Evolutionary conservation across 768 basidiomycete genomes (phyloP).

Genomic region (Tricholoma sp.): DNA sequence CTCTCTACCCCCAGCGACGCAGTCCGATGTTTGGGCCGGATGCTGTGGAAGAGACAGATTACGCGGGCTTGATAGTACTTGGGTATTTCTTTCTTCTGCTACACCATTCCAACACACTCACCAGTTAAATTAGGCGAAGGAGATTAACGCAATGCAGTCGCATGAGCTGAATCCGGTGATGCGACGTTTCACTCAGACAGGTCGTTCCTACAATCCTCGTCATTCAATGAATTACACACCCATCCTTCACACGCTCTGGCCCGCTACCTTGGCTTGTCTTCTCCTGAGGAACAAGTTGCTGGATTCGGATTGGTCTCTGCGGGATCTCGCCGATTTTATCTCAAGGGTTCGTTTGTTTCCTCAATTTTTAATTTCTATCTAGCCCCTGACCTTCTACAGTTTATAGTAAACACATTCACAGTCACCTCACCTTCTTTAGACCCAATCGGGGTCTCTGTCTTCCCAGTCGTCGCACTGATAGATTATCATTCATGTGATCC

Average conservation of each 20-base stretch:
- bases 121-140: too few species aligned
- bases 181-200: conserved; percentile 43
- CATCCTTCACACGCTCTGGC: conserved; percentile 74
- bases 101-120: background rate
- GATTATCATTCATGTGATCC: conserved; percentile 84
- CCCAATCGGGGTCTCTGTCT: conserved; percentile 81
- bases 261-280: conserved; percentile 53
- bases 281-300: conserved; percentile 53
- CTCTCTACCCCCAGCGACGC: too few species aligned
- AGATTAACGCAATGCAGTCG: too few species aligned
- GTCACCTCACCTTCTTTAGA: conserved; percentile 72
- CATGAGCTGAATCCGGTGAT: conserved; percentile 52
- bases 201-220: conserved; percentile 39
- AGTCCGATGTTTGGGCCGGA: too few species aligned
- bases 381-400: too few species aligned
- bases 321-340: conserved; percentile 67
- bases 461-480: conserved; percentile 71
- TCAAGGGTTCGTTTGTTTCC: too few species aligned
- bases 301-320: conserved; percentile 52
- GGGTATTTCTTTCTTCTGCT: too few species aligned
- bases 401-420: too few species aligned
- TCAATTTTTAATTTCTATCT: too few species aligned
- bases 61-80: conserved; percentile 44
- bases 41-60: conserved; percentile 59
- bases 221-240: conserved; percentile 54